phyloP scores from a whole-genome alignment of 2,329 filamentous ascomycete genomes.

The Neopestalotiopsis sp. region DNA sequence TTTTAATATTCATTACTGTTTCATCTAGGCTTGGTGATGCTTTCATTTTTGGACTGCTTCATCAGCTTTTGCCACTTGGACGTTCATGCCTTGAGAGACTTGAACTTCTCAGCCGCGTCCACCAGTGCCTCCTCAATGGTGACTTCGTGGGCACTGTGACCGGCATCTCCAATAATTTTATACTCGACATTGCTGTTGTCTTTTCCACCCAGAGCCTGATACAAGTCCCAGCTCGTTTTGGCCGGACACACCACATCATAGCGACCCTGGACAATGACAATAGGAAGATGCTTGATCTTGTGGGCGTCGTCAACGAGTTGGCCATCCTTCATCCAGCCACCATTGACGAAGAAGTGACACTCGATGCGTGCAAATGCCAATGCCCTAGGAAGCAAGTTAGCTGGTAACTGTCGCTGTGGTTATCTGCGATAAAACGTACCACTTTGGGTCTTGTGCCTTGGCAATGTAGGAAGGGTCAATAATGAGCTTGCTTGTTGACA shows the following conservation, averaged over 20 bases:
- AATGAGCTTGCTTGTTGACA: conserved; percentile 31
- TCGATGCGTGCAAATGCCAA: conserved; percentile 46
- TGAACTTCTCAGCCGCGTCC: conserved; percentile 34
- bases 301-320: conserved; percentile 38
- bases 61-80: not conserved
- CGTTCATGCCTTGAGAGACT: conserved; percentile 23
- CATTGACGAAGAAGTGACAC: conserved; percentile 47
- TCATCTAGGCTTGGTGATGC: no score
- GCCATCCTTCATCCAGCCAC: conserved; percentile 45
- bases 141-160: conserved; percentile 34
- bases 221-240: conserved; percentile 46
- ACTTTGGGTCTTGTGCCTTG: conserved; percentile 31
- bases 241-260: conserved; percentile 51
- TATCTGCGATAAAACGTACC: conserved; percentile 19
- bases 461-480: conserved; percentile 32
- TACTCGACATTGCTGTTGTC: conserved; percentile 31
- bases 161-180: conserved; percentile 28
- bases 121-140: conserved; percentile 30
- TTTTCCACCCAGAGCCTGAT: conserved; percentile 40
- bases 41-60: not conserved
- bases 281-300: conserved; percentile 34
- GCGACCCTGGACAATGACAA: conserved; percentile 48
- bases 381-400: conserved; percentile 22
- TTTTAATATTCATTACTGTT: no score
- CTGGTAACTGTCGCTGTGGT: not conserved